A percentile compares a stretch with the other conserved stretches of the same genome.
phyloP scores from a whole-genome alignment of 352 stramenopile species.

The Pythium dissotocum region DNA sequence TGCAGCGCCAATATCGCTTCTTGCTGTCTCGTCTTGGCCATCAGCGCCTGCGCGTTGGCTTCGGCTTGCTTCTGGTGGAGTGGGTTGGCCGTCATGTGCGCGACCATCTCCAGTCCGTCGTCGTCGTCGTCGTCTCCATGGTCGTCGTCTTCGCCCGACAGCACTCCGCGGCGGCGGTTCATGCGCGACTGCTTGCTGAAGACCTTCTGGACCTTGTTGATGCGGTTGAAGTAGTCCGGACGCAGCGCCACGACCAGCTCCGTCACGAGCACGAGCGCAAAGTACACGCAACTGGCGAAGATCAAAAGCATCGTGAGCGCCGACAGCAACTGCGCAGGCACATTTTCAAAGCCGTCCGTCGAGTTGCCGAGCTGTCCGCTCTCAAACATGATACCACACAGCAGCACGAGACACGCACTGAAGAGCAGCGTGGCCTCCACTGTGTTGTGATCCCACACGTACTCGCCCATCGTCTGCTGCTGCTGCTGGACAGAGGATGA shows the following conservation, averaged over 20 bases:
- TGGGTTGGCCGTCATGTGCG: conserved; percentile 67
- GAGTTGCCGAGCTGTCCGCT: conserved; percentile 50
- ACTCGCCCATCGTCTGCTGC: conserved; percentile 48
- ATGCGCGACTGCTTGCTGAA: conserved; percentile 44
- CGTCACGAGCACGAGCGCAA: conserved; percentile 58
- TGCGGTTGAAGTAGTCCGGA: conserved; percentile 61
- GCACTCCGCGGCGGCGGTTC: conserved; percentile 18
- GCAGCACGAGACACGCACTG: conserved; percentile 62
- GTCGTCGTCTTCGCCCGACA: conserved; percentile 9
- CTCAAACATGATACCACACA: conserved; percentile 71
- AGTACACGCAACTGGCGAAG: conserved; percentile 57
- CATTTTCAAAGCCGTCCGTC: conserved; percentile 43
- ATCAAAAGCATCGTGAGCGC: conserved; percentile 58
- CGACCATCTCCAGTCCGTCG: conserved; percentile 65
- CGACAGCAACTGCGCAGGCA: conserved; percentile 53
- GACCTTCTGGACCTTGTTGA: conserved; percentile 63
- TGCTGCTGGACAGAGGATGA: conserved; percentile 8
- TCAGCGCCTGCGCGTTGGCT: conserved; percentile 32
- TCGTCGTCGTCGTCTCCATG: conserved; percentile 41
- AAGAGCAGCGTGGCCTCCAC: conserved; percentile 74
- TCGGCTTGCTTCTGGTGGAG: conserved; percentile 52
- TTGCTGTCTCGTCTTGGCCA: conserved; percentile 43
- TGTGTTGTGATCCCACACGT: conserved; percentile 82
- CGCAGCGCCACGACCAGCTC: conserved; percentile 64
- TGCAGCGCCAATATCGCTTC: conserved; percentile 54